Evolutionary conservation across 805 yeast genomes (phyloP), one percentile per base, ranked within the genome.

Genomic region (Naumovozyma dairenensis): DNA sequence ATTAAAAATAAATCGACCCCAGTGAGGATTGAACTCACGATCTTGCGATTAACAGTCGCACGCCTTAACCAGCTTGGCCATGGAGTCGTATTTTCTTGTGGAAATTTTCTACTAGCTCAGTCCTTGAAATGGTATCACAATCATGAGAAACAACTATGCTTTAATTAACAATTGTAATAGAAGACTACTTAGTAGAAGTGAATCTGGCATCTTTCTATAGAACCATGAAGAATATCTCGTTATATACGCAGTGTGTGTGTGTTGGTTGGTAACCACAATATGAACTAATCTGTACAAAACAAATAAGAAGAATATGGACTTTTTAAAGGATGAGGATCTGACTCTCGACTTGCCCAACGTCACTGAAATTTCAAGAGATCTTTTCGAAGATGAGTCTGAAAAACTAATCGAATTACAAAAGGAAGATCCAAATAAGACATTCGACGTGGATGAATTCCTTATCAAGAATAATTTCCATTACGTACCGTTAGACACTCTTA

Each of bases 41-140:
- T 69, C 74, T 69, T 69, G 72, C 72, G 74, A 69, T 69, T 69
- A 68, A 68, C 73, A 68, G 73, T 68, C 73, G 72, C 72, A 67
- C 71, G 73, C 72, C 72, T 68, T 67, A 67, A 62, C 72, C 72
- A 67, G 60, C 73, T 68, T 68, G 73, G 73, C 72, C 72, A 67
- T 63, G 69, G 59, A 66, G 70, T 65, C 71, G 27, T 25, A 21
- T n/a, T n/a, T n/a, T n/a, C n/a, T n/a, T n/a, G n/a, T n/a, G n/a
- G n/a, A n/a, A n/a, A n/a, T n/a, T n/a, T n/a, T n/a, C n/a, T n/a
- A n/a, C n/a, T n/a, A n/a, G n/a, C n/a, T n/a, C n/a, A n/a, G n/a
- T n/a, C n/a, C n/a, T n/a, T n/a, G n/a, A n/a, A n/a, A n/a, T n/a
- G n/a, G n/a, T n/a, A n/a, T n/a, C n/a, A n/a, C n/a, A n/a, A n/a